phyloP scores from a whole-genome alignment of 148 eudicot species.

The Polygonum aviculare region DNA sequence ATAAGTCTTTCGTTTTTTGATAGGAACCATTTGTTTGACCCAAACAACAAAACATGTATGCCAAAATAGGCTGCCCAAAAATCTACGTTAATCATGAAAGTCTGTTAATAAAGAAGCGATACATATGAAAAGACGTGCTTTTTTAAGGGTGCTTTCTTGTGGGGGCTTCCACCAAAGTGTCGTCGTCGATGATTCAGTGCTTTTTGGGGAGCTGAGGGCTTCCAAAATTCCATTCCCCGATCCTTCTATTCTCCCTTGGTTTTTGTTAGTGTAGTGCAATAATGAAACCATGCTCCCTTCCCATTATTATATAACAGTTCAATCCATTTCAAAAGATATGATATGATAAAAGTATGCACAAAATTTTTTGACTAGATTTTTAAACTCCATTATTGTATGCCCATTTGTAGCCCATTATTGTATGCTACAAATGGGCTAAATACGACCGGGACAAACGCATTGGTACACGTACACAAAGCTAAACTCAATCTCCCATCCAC shows the following conservation, averaged over 20 bases:
- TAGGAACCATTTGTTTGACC: background rate
- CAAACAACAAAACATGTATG: background rate
- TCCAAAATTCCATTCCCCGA: background rate
- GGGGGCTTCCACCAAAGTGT: background rate
- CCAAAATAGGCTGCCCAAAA: background rate
- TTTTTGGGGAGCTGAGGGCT: background rate
- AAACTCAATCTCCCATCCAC: background rate
- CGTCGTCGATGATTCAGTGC: background rate
- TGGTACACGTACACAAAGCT: background rate
- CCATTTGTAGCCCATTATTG: no score
- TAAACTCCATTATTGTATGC: no score
- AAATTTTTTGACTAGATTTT: no score
- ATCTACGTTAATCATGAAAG: background rate
- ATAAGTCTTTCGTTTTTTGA: no score
- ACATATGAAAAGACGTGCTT: background rate
- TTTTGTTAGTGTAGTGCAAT: background rate
- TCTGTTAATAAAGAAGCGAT: background rate
- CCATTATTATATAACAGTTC: background rate
- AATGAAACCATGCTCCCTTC: background rate
- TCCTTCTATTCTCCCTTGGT: background rate
- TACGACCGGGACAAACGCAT: background rate
- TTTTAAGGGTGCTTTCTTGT: background rate
- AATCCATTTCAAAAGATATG: no score
- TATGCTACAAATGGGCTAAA: background rate
- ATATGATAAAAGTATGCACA: no score